Base-by-base conservation (phyloP, 495 filamentous ascomycete genomes). In the Penicillium longicatenatum region DNA sequence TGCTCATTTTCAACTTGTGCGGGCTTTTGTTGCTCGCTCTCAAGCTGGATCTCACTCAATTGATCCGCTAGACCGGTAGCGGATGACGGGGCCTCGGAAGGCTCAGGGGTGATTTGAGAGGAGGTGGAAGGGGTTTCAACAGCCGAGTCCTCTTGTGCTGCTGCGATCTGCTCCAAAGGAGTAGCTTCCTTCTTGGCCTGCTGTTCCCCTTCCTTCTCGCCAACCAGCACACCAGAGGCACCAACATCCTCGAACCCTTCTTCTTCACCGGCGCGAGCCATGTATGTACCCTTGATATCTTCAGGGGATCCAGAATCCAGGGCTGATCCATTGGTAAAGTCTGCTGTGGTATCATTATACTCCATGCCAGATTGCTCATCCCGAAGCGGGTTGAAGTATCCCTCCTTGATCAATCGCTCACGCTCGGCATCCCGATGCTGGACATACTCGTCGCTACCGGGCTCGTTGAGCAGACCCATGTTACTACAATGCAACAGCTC, bases 401-500 rank as follows among this genome's bases (percentile, higher is more conserved):
- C 92, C 60, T 93, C 89, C 4, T 79, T 81, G 54, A 89, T 86
- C 55, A 97, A 74, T 35, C 82, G 81, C 57, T 93, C 90, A 24
- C 94, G 85, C 61, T 97, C 92, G 11, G 79, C 76, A 69, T 99
- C 91, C 51, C 95, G 82, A 42, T 86, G 80, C 61, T 80, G 86
- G 31, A 97, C 89, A 60, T 95, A 89, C 47, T 89, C 84, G 64
- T 99, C 94, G 30, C 91, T 92, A 21, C 95, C 95, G 16, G 86
- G 78, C 70, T 98, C 93, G 64, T 99, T 99, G 52, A 99, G 77
- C 47, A 99, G 79, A 8, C 88, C 92, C 94, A 99, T 99, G 65
- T 99, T 99, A 75, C 95, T 98, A 75, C 94, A 99, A 68, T 99
- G 94, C 33, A 99, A 75, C 44, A 99, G 78, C 66, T 99, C 94